Evolutionary conservation across 495 filamentous ascomycete genomes (phyloP).

Genomic region (Podospora comata): DNA sequence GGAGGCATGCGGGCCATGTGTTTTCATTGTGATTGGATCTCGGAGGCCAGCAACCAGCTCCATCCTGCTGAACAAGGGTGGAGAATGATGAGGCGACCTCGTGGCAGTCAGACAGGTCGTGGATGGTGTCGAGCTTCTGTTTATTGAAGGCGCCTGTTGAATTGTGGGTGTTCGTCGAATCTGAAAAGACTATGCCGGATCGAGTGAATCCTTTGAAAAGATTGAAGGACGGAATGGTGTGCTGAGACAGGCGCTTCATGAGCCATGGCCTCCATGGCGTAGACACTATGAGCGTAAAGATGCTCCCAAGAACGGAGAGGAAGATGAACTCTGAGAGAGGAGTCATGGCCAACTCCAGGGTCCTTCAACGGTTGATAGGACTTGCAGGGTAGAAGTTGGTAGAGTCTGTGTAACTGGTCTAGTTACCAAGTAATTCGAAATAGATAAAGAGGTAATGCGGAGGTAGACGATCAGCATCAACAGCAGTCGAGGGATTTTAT

Average conservation of each 20-base stretch:
- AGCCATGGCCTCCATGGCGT: background rate
- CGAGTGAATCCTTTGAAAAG: background rate
- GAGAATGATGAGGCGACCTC: constrained; percentile 21
- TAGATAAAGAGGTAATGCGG: background rate
- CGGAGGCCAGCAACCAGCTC: constrained; percentile 40
- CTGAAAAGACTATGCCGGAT: background rate
- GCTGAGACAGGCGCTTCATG: background rate
- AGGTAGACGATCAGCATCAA: background rate
- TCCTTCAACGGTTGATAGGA: background rate
- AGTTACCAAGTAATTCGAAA: background rate
- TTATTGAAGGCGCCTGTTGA: background rate
- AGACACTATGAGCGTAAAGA: constrained; percentile 6
- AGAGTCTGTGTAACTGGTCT: background rate
- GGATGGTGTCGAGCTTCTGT: constrained; percentile 11
- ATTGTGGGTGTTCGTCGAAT: background rate
- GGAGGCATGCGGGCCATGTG: constrained; percentile 28
- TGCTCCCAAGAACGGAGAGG: constrained; percentile 9
- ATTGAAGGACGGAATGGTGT: background rate
- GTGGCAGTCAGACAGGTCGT: constrained; percentile 21
- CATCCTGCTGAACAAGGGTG: constrained; percentile 33
- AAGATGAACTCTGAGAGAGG: constrained; percentile 5
- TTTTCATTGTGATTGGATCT: constrained; percentile 24
- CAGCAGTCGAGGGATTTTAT: background rate
- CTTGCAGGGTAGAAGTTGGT: background rate
- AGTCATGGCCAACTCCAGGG: constrained; percentile 3